Conservation (phyloP, 2,329 filamentous ascomycete genomes). For the Fusarium mundagurra region DNA sequence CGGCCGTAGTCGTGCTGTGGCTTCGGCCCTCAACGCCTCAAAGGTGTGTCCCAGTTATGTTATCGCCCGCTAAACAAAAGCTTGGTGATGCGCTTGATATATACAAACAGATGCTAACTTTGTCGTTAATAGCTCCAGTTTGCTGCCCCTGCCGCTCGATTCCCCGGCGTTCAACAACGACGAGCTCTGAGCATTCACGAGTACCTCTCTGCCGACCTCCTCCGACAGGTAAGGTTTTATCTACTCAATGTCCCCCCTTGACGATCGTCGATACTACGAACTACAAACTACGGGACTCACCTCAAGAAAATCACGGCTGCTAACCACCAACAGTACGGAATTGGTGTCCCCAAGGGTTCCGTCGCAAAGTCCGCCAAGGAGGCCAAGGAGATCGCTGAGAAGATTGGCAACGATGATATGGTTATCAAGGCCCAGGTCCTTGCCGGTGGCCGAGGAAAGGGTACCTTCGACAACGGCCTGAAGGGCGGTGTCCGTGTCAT, state of each 20-base stretch:
- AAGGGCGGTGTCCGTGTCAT: constrained; percentile 99
- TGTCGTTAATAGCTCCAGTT: constrained; percentile 41
- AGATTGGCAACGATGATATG: constrained; percentile 94
- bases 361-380: constrained; percentile 86
- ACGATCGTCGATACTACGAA: constrained; percentile 23
- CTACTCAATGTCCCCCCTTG: constrained; percentile 14
- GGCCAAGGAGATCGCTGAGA: constrained; percentile 90
- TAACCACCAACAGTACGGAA: constrained; percentile 76
- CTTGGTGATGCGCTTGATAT: constrained; percentile 6
- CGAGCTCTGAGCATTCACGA: constrained; percentile 97
- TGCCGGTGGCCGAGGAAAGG: constrained; percentile 97
- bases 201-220: constrained; percentile 93
- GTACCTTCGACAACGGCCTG: constrained; percentile 96
- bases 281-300: constrained; percentile 12
- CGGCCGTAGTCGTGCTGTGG: constrained; percentile 82
- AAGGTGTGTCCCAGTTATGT: constrained; percentile 64
- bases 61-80: neutral
- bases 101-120: constrained; percentile 21
- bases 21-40: constrained; percentile 80
- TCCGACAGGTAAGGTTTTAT: constrained; percentile 70
- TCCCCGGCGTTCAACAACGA: constrained; percentile 79
- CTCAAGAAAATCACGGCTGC: constrained; percentile 15
- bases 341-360: constrained; percentile 89
- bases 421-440: constrained; percentile 99
- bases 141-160: constrained; percentile 60